phyloP scores from a whole-genome alignment of 1,284 basidiomycete species.

The Cutaneotrichosporon dermatis region DNA sequence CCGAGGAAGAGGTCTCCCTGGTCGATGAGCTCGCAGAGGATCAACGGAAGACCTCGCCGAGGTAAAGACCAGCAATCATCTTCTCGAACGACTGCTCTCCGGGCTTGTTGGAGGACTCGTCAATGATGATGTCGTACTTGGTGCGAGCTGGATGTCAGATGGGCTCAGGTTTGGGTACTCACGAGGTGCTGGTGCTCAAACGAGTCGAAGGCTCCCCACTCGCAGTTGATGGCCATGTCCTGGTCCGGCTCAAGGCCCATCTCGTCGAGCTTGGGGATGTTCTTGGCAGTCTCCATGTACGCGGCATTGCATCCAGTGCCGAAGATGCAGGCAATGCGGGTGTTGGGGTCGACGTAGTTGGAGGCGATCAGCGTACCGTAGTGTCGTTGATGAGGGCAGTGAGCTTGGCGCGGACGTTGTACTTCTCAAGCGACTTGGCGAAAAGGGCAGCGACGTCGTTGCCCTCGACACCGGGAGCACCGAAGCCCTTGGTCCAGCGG shows the following conservation, averaged over 20 bases:
- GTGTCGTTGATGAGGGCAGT: constrained; percentile 94
- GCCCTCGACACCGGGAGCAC: constrained; percentile 86
- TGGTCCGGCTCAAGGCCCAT: constrained; percentile 64
- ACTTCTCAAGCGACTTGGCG: constrained; percentile 67
- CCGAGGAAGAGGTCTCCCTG: constrained; percentile 95
- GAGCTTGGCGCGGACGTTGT: constrained; percentile 63
- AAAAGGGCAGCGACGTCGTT: constrained; percentile 92
- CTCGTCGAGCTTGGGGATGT: constrained; percentile 66
- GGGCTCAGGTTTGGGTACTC: constrained; percentile 15
- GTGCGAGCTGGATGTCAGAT: constrained; percentile 59
- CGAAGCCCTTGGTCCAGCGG: constrained; percentile 99
- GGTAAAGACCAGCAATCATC: constrained; percentile 96
- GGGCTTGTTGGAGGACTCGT: constrained; percentile 92
- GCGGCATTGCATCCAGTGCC: constrained; percentile 98
- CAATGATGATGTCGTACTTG: constrained; percentile 89
- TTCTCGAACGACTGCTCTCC: constrained; percentile 84
- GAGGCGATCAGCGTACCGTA: constrained; percentile 96
- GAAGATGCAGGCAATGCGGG: constrained; percentile 93
- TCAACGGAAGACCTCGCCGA: constrained; percentile 93
- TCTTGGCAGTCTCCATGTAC: constrained; percentile 86
- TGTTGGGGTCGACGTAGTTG: constrained; percentile 85
- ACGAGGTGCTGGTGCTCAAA: constrained; percentile 89
- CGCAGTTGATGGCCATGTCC: constrained; percentile 85
- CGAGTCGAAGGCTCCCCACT: constrained; percentile 93
- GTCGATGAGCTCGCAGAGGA: constrained; percentile 93